phyloP scores from a whole-genome alignment of 352 stramenopile species.

The Pythium monospermum region DNA sequence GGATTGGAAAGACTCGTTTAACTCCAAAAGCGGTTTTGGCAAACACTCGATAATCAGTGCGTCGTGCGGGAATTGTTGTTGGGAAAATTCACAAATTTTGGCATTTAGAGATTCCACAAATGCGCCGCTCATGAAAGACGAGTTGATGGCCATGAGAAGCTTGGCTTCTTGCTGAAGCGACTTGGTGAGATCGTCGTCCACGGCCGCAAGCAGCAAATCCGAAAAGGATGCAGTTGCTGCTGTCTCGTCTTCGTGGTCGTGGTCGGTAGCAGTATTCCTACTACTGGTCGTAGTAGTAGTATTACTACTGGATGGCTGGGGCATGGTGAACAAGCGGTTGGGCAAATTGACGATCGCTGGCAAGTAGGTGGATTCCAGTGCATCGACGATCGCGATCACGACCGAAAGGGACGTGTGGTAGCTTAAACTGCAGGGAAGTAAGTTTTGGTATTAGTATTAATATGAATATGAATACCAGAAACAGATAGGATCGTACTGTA shows the following conservation, averaged over 20 bases:
- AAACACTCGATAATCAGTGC: slow-evolving; percentile 65
- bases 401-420: slow-evolving; percentile 81
- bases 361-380: slow-evolving; percentile 74
- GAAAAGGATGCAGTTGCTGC: slow-evolving; percentile 61
- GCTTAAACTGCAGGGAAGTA: no score
- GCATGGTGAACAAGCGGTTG: slow-evolving; percentile 52
- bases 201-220: slow-evolving; percentile 68
- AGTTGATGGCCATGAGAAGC: slow-evolving; percentile 88
- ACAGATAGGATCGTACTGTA: no score
- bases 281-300: no score
- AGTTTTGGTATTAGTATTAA: slow-evolving; percentile 30
- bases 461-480: slow-evolving; percentile 4
- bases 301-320: slow-evolving; percentile 31
- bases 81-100: slow-evolving; percentile 56
- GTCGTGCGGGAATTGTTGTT: slow-evolving; percentile 40
- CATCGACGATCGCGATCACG: slow-evolving; percentile 80
- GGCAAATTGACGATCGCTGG: slow-evolving; percentile 68
- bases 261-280: neutral
- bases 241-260: slow-evolving; percentile 17
- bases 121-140: slow-evolving; percentile 70
- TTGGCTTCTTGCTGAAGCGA: slow-evolving; percentile 64
- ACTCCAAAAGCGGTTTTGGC: slow-evolving; percentile 61
- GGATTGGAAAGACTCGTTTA: slow-evolving; percentile 62
- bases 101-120: slow-evolving; percentile 56
- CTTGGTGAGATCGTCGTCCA: slow-evolving; percentile 70